Conservation (phyloP, 768 basidiomycete genomes). For the Mycena venus region DNA sequence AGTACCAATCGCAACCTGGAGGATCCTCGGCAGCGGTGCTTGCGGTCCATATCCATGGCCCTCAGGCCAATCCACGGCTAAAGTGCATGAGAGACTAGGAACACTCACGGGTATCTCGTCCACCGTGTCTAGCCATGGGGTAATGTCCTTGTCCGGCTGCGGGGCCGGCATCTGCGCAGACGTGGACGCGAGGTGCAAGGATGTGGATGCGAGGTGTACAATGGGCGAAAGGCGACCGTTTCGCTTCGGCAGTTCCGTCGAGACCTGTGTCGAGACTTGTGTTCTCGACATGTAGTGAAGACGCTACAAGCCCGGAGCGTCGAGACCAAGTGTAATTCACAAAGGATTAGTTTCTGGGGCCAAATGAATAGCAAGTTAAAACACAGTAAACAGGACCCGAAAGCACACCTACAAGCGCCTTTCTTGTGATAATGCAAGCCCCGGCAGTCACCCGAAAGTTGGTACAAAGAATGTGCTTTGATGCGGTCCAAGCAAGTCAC, state of each 20-base stretch:
- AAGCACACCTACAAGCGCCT: not conserved
- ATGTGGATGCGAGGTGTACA: conserved; percentile 3
- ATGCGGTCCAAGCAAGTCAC: not conserved
- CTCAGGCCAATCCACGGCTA: no score
- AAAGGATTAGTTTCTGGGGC: not conserved
- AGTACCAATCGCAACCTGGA: no score
- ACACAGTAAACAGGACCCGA: not conserved
- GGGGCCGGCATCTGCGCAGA: conserved; percentile 7
- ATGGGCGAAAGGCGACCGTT: conserved; percentile 6
- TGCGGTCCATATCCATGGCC: no score
- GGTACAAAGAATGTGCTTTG: conserved; percentile 12
- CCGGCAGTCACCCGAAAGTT: not conserved
- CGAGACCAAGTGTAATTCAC: not conserved
- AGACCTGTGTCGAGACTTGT: conserved; percentile 11
- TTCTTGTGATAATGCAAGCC: not conserved
- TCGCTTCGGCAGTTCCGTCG: not conserved
- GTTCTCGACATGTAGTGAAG: conserved; percentile 23
- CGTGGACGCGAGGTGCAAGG: conserved; percentile 9
- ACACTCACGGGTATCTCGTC: conserved; percentile 27
- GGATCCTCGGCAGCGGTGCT: no score
- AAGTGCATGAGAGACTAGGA: no score
- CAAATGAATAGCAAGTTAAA: not conserved
- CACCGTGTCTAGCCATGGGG: conserved; percentile 22
- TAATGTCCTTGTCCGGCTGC: conserved; percentile 13
- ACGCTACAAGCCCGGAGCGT: not conserved